A percentile compares a stretch with the other conserved stretches of the same genome.
Conservation (phyloP, 306 rosid genomes). For the Psophocarpus tetragonolobus region DNA sequence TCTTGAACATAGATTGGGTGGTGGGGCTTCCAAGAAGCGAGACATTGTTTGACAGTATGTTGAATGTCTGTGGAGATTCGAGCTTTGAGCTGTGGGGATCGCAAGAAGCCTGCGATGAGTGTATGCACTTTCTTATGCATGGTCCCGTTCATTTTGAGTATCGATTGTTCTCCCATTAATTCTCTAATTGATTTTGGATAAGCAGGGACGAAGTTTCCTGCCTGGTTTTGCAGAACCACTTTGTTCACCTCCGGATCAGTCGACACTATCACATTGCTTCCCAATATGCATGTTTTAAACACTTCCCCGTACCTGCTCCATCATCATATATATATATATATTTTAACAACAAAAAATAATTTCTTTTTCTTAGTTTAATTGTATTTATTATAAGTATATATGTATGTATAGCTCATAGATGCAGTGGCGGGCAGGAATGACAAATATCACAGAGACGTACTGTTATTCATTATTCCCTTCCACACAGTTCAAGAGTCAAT, state of each 20-base stretch:
- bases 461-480: not conserved
- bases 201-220: slow-evolving; percentile 79
- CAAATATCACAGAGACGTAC: not conserved
- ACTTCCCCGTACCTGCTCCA: slow-evolving; percentile 93
- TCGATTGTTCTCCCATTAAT: slow-evolving; percentile 70
- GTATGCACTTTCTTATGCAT: slow-evolving; percentile 68
- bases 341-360: not conserved
- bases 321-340: not conserved
- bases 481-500: not conserved
- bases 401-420: not conserved
- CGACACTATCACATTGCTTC: slow-evolving; percentile 78
- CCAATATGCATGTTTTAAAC: slow-evolving; percentile 77
- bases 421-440: not conserved
- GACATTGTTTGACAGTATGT: slow-evolving; percentile 53
- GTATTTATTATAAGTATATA: not conserved
- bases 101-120: slow-evolving; percentile 65
- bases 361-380: not conserved
- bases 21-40: slow-evolving; percentile 55
- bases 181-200: slow-evolving; percentile 90
- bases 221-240: slow-evolving; percentile 72
- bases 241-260: slow-evolving; percentile 88
- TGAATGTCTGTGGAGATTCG: slow-evolving; percentile 63
- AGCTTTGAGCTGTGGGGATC: slow-evolving; percentile 70
- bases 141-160: slow-evolving; percentile 67
- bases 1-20: slow-evolving; percentile 62